Conservation (phyloP, 1,284 basidiomycete genomes). For the Meripilus lineatus region DNA sequence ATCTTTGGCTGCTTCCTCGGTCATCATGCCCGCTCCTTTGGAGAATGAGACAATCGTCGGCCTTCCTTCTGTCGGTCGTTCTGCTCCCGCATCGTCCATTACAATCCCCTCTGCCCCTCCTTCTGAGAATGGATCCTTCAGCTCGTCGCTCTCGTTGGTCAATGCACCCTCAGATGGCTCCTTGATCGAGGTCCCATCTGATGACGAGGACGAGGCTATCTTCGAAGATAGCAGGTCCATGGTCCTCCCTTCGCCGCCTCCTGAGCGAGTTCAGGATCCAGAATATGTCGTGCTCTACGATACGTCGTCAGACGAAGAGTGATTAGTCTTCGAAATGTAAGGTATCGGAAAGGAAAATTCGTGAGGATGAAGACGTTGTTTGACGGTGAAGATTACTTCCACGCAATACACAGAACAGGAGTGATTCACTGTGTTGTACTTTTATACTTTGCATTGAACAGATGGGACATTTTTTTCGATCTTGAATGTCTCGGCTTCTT, state of each 20-base stretch:
- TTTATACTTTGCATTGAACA: too few relatives aligned
- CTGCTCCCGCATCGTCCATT: conserved; percentile 19
- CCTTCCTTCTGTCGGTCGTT: conserved; percentile 17
- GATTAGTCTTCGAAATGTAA: conserved; percentile 15
- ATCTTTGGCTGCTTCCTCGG: conserved; percentile 60
- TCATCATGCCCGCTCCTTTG: conserved; percentile 56
- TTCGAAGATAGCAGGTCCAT: conserved; percentile 58
- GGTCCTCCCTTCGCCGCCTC: conserved; percentile 28
- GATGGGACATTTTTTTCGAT: too few relatives aligned
- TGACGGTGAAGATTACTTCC: too few relatives aligned
- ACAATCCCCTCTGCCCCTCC: conserved; percentile 32
- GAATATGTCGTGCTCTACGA: conserved; percentile 73
- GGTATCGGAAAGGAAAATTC: too few relatives aligned
- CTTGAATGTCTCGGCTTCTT: too few relatives aligned
- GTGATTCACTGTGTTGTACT: too few relatives aligned
- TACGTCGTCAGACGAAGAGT: conserved; percentile 51
- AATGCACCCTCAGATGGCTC: conserved; percentile 53
- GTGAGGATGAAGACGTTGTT: too few relatives aligned
- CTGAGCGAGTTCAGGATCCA: conserved; percentile 26
- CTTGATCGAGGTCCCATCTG: too few relatives aligned
- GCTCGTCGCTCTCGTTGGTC: conserved; percentile 56
- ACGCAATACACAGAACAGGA: too few relatives aligned
- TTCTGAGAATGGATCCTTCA: conserved; percentile 44
- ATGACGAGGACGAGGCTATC: conserved; percentile 39
- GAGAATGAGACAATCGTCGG: conserved; percentile 14